Conservation (phyloP, 2,329 filamentous ascomycete species). For the Aspergillus luchuensis region DNA sequence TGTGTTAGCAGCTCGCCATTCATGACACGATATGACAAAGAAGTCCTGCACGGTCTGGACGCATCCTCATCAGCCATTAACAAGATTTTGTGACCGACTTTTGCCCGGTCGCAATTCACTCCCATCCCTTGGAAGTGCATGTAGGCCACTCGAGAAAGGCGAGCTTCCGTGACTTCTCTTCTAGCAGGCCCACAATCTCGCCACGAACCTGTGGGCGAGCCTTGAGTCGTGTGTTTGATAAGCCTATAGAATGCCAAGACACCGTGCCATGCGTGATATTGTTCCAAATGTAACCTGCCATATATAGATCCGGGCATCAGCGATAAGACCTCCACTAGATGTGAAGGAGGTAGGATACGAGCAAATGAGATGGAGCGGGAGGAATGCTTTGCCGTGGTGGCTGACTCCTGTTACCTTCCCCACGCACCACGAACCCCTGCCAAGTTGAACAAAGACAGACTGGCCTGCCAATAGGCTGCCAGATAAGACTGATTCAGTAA, state of each 20-base stretch:
- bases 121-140: background rate
- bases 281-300: background rate
- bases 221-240: background rate
- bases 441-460: background rate
- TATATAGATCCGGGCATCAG: background rate
- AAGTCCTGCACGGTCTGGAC: background rate
- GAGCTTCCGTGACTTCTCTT: background rate
- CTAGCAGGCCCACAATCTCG: background rate
- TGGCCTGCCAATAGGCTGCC: background rate
- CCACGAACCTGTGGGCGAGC: background rate
- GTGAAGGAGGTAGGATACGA: background rate
- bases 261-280: background rate
- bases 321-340: background rate
- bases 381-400: background rate
- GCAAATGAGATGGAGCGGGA: background rate
- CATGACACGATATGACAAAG: background rate
- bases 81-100: background rate
- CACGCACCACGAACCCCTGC: background rate
- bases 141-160: background rate
- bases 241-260: background rate
- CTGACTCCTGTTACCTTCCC: background rate
- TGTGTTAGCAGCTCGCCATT: background rate
- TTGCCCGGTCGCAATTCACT: background rate
- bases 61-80: background rate
- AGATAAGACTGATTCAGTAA: background rate